Evolutionary conservation across 305 asterid genomes (phyloP).

Genomic region (Solanum hybrid): DNA sequence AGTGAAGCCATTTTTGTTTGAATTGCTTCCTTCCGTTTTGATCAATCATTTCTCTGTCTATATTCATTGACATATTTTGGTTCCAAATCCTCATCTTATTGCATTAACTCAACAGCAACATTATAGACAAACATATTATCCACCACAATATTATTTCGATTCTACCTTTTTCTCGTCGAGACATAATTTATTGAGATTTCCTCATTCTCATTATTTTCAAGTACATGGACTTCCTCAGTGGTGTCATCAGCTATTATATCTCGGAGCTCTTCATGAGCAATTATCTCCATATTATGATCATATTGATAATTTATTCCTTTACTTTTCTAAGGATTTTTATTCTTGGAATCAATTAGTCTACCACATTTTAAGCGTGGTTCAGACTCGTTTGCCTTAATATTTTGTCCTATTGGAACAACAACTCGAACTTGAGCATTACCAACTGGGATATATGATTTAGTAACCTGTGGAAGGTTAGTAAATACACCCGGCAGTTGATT

Average conservation of each 20-base stretch:
- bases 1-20: neutral
- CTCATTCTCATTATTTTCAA: neutral
- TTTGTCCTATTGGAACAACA: neutral
- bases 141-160: neutral
- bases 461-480: neutral
- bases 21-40: neutral
- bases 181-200: neutral
- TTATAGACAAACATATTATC: neutral
- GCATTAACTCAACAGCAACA: neutral
- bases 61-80: neutral
- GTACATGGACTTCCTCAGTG: neutral
- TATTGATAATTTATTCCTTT: neutral
- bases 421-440: neutral
- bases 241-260: neutral
- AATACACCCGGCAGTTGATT: neutral
- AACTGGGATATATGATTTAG: neutral
- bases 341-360: neutral
- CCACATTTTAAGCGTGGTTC: neutral
- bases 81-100: neutral
- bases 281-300: neutral
- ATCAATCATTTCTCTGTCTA: neutral
- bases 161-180: neutral
- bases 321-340: too few species aligned
- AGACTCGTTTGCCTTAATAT: neutral
- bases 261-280: neutral